Conservation (phyloP, 768 basidiomycete genomes). For the Lactarius indigo region DNA sequence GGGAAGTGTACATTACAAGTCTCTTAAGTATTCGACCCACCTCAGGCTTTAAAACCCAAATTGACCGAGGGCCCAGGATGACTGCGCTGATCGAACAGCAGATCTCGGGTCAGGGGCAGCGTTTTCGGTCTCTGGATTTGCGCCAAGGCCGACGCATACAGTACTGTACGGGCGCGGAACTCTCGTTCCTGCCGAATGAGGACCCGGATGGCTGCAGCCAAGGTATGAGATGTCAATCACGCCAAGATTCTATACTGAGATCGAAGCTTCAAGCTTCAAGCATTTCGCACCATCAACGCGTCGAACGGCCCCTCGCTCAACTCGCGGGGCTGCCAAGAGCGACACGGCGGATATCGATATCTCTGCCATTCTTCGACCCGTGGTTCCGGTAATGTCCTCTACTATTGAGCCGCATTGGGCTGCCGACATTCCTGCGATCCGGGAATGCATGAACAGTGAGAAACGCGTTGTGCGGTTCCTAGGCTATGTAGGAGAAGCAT, state of each 20-base stretch:
- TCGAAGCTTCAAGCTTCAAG: neutral
- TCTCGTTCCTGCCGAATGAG: neutral
- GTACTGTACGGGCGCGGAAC: too few relatives aligned
- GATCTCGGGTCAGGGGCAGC: too few relatives aligned
- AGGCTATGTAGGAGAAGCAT: too few relatives aligned
- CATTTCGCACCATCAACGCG: neutral
- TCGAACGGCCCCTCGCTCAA: neutral
- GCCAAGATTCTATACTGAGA: neutral
- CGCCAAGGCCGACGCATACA: too few relatives aligned
- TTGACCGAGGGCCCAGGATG: too few relatives aligned
- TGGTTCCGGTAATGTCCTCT: neutral
- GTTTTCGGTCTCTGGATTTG: too few relatives aligned
- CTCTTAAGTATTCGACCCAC: too few relatives aligned
- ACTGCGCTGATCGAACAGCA: too few relatives aligned
- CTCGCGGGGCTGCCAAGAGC: neutral
- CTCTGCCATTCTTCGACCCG: neutral
- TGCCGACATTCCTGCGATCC: neutral
- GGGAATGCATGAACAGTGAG: neutral
- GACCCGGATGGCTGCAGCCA: neutral
- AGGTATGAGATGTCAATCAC: neutral
- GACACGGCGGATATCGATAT: neutral
- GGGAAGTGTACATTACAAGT: too few relatives aligned
- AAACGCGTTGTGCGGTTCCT: too few relatives aligned
- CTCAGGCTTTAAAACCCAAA: too few relatives aligned
- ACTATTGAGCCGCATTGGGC: neutral